A percentile compares a stretch with the other conserved stretches of the same genome.
Conservation (phyloP, 2,329 filamentous ascomycete species). For the Hirsutella thompsonii region DNA sequence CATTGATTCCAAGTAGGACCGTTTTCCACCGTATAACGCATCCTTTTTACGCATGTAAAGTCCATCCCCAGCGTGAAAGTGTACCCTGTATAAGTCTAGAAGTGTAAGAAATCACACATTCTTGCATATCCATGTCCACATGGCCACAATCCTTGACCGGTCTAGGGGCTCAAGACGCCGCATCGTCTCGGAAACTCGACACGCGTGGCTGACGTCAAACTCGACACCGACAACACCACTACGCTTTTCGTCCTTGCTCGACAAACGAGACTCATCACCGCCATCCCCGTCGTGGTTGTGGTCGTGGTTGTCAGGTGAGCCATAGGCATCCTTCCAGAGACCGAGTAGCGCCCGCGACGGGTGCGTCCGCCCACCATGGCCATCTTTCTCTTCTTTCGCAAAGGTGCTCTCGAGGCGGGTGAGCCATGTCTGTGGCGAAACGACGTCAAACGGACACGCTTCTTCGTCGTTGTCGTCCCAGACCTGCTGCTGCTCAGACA, state of each 20-base stretch:
- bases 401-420: neutral
- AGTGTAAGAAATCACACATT: neutral
- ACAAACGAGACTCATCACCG: too few species aligned
- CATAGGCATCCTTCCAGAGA: neutral
- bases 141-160: neutral
- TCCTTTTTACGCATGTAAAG: too few species aligned
- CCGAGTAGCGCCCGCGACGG: neutral
- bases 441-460: neutral
- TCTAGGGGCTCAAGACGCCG: neutral
- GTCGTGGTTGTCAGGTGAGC: neutral
- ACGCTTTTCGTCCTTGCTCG: too few species aligned
- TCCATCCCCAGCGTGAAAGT: too few species aligned
- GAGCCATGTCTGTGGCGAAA: neutral
- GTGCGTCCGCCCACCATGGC: too few species aligned
- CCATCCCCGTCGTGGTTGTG: too few species aligned
- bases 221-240: neutral
- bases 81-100: neutral
- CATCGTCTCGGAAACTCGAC: neutral
- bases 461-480: neutral
- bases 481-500: neutral
- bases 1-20: too few species aligned
- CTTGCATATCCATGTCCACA: neutral
- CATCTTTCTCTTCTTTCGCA: too few species aligned
- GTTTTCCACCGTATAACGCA: too few species aligned
- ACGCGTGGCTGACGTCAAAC: neutral